Evolutionary conservation across 2,329 filamentous ascomycete species (phyloP).

Genomic region (Massarina eburnea): DNA sequence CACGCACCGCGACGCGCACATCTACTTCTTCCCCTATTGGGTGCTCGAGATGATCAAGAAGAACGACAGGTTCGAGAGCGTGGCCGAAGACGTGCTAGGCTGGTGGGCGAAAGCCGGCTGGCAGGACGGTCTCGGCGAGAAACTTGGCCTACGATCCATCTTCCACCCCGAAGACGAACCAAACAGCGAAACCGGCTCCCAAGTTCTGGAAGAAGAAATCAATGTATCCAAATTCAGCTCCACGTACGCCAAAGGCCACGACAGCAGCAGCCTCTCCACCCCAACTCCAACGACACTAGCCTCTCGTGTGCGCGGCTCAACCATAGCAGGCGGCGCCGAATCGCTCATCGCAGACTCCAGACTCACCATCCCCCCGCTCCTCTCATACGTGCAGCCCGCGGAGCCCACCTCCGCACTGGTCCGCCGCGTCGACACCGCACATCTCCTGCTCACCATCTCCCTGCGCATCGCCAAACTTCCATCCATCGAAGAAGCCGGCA

Average conservation of each 20-base stretch:
- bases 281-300: constrained; percentile 27
- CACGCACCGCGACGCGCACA: constrained; percentile 85
- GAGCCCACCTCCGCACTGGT: constrained; percentile 65
- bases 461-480: constrained; percentile 83
- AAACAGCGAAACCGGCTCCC: constrained; percentile 39
- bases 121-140: constrained; percentile 79
- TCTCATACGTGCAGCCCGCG: constrained; percentile 78
- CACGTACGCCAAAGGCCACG: constrained; percentile 43
- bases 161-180: constrained; percentile 54
- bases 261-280: constrained; percentile 8
- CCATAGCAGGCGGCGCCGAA: constrained; percentile 28
- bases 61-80: constrained; percentile 81
- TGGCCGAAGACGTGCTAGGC: constrained; percentile 87
- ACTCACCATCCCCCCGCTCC: constrained; percentile 67
- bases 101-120: constrained; percentile 96
- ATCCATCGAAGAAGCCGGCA: constrained; percentile 65
- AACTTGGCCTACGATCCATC: constrained; percentile 71
- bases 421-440: constrained; percentile 83
- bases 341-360: constrained; percentile 32
- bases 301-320: constrained; percentile 39
- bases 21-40: constrained; percentile 94
- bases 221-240: constrained; percentile 57
- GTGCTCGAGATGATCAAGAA: constrained; percentile 77
- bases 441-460: constrained; percentile 78
- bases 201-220: constrained; percentile 55